Percentiles rank a stretch among this genome's conserved stretches.
phyloP scores from a whole-genome alignment of 805 yeast genomes.

The Ogataea nakhonphanomensis region DNA sequence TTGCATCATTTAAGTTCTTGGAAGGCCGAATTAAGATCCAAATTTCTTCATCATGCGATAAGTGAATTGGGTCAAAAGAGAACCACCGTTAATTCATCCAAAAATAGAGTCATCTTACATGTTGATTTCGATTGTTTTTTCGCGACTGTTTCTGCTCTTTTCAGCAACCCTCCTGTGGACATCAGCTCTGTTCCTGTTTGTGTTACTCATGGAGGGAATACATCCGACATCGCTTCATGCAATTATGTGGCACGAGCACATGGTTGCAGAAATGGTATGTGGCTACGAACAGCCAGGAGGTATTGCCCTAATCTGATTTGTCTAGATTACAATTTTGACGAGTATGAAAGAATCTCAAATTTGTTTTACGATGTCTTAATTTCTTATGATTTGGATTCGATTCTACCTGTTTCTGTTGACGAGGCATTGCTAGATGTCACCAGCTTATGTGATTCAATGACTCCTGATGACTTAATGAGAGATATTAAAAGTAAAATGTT shows the following conservation, averaged over 20 bases:
- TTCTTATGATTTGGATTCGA: conserved; percentile 41
- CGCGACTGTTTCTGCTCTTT: conserved; percentile 75
- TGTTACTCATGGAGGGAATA: conserved; percentile 57
- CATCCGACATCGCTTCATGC: conserved; percentile 87
- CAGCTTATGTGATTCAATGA: conserved; percentile 13
- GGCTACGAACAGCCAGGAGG: conserved; percentile 65
- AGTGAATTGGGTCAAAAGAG: conserved; percentile 15
- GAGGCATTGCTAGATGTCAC: conserved; percentile 79
- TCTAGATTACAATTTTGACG: conserved; percentile 69
- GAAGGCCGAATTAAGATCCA: conserved; percentile 70
- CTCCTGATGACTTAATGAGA: conserved; percentile 29
- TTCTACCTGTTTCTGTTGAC: conserved; percentile 86
- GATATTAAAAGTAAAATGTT: conserved; percentile 41
- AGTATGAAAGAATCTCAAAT: conserved; percentile 64
- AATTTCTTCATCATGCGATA: conserved; percentile 51
- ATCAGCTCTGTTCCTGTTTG: conserved; percentile 50
- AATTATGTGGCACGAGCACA: conserved; percentile 78
- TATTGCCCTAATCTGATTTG: conserved; percentile 60
- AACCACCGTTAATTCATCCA: not conserved
- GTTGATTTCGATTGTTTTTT: conserved; percentile 94
- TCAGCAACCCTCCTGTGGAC: conserved; percentile 47
- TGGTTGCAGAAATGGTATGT: conserved; percentile 88
- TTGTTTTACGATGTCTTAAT: conserved; percentile 60
- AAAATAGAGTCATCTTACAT: conserved; percentile 52
- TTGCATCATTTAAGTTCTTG: conserved; percentile 85